These are phyloP conservation scores for Trichoderma afroharzianum DNA, from an alignment of 2,329 filamentous ascomycete species.

Conservation along the genomic window DNA sequence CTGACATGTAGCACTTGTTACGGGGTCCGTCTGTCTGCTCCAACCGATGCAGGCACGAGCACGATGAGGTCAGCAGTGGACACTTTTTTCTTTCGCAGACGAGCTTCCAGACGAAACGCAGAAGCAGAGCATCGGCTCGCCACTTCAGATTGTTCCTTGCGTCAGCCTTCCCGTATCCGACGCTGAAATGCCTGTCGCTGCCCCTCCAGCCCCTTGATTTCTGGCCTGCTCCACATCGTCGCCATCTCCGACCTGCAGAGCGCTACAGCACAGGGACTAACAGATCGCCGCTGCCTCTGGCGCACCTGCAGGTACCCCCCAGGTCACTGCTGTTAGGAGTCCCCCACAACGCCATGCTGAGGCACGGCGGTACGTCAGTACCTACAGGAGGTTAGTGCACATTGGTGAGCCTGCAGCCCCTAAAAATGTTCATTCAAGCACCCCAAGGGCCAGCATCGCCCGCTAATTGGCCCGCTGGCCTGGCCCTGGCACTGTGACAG, in stretches of 20 bases:
- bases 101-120: conserved; percentile 9
- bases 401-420: conserved; percentile 18
- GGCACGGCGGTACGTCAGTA: conserved; percentile 8
- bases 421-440: conserved; percentile 15
- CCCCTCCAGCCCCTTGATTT: conserved; percentile 22
- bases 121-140: background rate
- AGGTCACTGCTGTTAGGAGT: conserved; percentile 10
- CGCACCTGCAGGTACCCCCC: background rate
- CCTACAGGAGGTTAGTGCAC: conserved; percentile 13
- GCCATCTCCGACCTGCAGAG: conserved; percentile 11
- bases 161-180: conserved; percentile 9
- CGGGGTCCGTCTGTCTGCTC: background rate
- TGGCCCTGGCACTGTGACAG: conserved; percentile 17
- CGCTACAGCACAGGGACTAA: background rate
- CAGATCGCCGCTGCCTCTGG: background rate
- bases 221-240: conserved; percentile 16
- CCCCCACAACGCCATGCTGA: conserved; percentile 17
- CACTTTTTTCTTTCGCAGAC: background rate
- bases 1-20: background rate
- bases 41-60: conserved; percentile 7
- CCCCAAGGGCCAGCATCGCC: conserved; percentile 10
- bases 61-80: conserved; percentile 15
- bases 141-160: conserved; percentile 16
- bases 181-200: conserved; percentile 17
- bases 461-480: conserved; percentile 16